Conservation (phyloP, 2,329 filamentous ascomycete species). For the Cytospora schulzeri region DNA sequence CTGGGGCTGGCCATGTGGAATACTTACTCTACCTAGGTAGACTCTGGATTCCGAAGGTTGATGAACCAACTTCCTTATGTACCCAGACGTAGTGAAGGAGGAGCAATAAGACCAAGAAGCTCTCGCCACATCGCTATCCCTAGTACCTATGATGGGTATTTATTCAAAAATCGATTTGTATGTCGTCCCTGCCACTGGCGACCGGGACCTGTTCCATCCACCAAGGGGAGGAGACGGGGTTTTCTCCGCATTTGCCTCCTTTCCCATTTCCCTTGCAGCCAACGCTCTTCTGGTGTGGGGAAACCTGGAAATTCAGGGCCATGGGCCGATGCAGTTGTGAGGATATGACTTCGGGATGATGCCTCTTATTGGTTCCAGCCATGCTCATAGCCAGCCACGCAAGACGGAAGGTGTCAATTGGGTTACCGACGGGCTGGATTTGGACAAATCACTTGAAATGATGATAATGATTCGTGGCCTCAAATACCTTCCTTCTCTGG, state of each 20-base stretch:
- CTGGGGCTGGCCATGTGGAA: not conserved
- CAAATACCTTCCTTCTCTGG: not conserved
- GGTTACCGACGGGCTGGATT: not conserved
- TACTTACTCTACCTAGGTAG: too few relatives aligned
- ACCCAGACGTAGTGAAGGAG: not conserved
- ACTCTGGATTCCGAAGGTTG: not conserved
- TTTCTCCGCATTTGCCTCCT: not conserved
- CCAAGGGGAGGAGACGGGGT: not conserved
- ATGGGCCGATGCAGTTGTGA: not conserved
- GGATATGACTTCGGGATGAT: not conserved
- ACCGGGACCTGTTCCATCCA: not conserved
- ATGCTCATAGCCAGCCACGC: not conserved
- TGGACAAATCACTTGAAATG: not conserved
- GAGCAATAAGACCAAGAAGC: not conserved
- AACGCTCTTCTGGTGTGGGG: not conserved
- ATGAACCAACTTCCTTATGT: not conserved
- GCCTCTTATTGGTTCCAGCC: not conserved
- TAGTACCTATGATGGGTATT: not conserved
- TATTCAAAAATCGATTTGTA: not conserved
- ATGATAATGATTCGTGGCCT: not conserved
- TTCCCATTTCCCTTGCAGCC: not conserved
- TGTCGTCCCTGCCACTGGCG: not conserved
- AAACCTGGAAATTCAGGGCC: not conserved
- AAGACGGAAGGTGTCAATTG: not conserved
- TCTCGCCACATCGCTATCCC: not conserved